Evolutionary conservation across 371 early-diverging fungal genomes (phyloP), one percentile per base, ranked within the genome.

Genomic region (Mortierella sp.): DNA sequence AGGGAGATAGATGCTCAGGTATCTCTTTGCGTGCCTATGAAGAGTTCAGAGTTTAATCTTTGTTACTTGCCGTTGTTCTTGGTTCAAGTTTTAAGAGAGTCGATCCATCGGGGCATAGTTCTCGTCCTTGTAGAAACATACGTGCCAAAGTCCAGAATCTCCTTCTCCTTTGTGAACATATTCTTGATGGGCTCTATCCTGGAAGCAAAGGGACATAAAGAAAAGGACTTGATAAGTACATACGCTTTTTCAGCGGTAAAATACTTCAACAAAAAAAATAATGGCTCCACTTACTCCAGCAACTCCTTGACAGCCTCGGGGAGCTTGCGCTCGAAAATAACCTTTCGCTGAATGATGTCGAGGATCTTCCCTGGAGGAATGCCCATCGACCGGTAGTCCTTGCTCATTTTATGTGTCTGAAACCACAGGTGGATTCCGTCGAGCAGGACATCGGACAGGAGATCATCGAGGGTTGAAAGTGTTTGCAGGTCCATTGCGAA

Each of bases 1-100:
- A 0, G 96, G 95, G 72, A 92, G 89, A 81, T 98, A 98, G 93
- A 97, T 97, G 55, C 88, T 83, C 50, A 94, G 72, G 84, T 95
- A 95, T 67, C 93, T 89, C 24, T 87, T 83, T 2, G 90, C 89
- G 77, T 96, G 95, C 8, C 92, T 92, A 74, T 24, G 55, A 11
- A 1, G 19, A 26, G 40, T 28, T 26, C 46, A 75, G 37, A 31
- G 11, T 24, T 10, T 14, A 14, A 31, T 59, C 31, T 59, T 31
- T 40, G 73, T 73, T 64, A 64, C 48, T 40, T 73, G 57, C 2
- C 48, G 26, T 21, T 48, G 11, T 2, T 21, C 46, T 11, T 24
- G n/a, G 50, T 59, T 61, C 64, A 31, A 9, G 31, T 61, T 34
- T 19, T 24, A 10, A 21, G 21, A 5, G 37, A 34, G 24, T 64